Percentiles rank a stretch among this genome's conserved stretches.
Conservation (phyloP, 225 moss, liverwort and hornwort species). For the Pseudoscleropodium purum region DNA sequence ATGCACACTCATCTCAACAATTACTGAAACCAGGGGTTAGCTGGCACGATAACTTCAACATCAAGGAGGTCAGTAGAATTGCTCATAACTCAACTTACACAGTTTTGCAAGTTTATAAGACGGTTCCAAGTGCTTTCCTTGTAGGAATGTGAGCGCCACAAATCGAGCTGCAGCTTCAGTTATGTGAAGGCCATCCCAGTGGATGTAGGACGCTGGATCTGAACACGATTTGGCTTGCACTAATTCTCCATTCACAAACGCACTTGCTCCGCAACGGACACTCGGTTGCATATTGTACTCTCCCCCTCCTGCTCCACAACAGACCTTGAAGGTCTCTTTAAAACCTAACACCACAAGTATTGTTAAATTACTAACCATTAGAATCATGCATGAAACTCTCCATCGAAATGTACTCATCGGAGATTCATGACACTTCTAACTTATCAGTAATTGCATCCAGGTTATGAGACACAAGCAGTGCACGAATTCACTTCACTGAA, state of each 20-base stretch:
- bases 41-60: background rate
- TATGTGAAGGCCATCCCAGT: slow-evolving; percentile 61
- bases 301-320: slow-evolving; percentile 45
- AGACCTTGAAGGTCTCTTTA: slow-evolving; percentile 23
- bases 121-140: slow-evolving; percentile 24
- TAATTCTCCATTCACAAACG: slow-evolving; percentile 8
- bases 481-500: background rate
- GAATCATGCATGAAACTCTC: background rate
- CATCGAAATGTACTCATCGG: background rate
- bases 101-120: slow-evolving; percentile 5
- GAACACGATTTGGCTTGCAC: slow-evolving; percentile 17
- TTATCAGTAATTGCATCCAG: background rate
- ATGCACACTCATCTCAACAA: background rate
- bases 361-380: background rate
- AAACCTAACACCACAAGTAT: slow-evolving; percentile 28
- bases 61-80: background rate
- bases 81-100: slow-evolving; percentile 5
- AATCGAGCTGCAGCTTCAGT: slow-evolving; percentile 52
- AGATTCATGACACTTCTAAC: background rate
- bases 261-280: slow-evolving; percentile 9
- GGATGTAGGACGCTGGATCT: slow-evolving; percentile 13
- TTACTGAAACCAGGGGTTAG: background rate
- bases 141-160: slow-evolving; percentile 6
- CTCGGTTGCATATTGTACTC: slow-evolving; percentile 3
- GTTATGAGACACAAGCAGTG: background rate